Evolutionary conservation across 208 protist genomes (phyloP).

Genomic region (Acanthamoeba culbertsoni): DNA sequence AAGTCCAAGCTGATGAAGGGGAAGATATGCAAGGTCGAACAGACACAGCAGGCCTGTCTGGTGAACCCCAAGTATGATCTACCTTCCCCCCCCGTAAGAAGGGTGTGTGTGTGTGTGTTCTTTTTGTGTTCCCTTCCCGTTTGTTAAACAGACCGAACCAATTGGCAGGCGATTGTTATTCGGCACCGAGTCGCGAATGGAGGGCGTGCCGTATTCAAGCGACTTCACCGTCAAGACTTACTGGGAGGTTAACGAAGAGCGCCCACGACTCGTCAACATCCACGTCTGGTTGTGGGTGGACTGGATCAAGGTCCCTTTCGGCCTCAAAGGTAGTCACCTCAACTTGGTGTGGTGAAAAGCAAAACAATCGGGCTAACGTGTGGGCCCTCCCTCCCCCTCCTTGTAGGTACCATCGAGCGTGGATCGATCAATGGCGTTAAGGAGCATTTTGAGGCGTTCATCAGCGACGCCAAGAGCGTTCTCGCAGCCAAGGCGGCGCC

Average conservation of each 20-base stretch:
- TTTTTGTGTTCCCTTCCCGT: background rate
- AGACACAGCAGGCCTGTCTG: constrained; percentile 46
- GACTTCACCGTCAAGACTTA: constrained; percentile 57
- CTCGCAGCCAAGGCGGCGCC: background rate
- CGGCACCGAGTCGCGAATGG: constrained; percentile 30
- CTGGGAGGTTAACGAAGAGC: constrained; percentile 35
- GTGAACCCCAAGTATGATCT: background rate
- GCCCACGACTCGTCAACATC: background rate
- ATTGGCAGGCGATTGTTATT: constrained; percentile 1
- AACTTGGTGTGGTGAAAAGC: background rate
- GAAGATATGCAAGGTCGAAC: constrained; percentile 41
- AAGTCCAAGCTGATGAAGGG: constrained; percentile 49
- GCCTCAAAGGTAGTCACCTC: background rate
- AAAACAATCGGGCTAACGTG: background rate
- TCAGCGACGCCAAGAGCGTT: background rate
- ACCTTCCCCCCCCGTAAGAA: background rate
- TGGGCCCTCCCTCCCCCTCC: background rate
- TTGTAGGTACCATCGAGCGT: constrained; percentile 7
- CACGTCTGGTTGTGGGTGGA: constrained; percentile 51
- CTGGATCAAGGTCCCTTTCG: constrained; percentile 57
- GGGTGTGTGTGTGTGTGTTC: background rate
- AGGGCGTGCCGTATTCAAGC: background rate
- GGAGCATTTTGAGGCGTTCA: constrained; percentile 45
- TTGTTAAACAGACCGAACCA: background rate
- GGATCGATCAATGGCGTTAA: constrained; percentile 55